Percentiles rank a stretch among this genome's conserved stretches.
These are phyloP conservation scores for Trichoderma citrinoviride DNA, from an alignment of 2,329 filamentous ascomycete species.

Conservation along the genomic window DNA sequence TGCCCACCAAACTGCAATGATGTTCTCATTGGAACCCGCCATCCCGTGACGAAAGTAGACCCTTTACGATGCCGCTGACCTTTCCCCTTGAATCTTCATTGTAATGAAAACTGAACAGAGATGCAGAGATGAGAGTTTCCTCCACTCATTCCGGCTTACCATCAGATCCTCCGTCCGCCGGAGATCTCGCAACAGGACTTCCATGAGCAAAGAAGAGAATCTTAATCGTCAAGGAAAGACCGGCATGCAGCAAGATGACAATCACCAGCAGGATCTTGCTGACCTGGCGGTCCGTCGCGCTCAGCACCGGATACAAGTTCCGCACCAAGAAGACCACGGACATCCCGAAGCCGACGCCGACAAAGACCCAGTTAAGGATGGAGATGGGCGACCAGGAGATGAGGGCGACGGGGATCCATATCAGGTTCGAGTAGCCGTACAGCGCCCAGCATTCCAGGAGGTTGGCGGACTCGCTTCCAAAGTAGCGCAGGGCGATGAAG, in stretches of 20 bases:
- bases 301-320: conserved; percentile 88
- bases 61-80: not conserved
- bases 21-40: not conserved
- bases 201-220: conserved; percentile 90
- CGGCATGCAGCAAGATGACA: conserved; percentile 82
- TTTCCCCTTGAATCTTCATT: not conserved
- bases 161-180: conserved; percentile 29
- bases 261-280: conserved; percentile 83
- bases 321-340: conserved; percentile 81
- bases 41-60: not conserved
- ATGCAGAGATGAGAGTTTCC: no score
- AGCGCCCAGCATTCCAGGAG: conserved; percentile 92
- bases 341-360: conserved; percentile 78
- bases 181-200: conserved; percentile 50
- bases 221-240: conserved; percentile 91
- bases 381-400: conserved; percentile 86
- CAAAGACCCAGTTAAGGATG: conserved; percentile 90
- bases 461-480: conserved; percentile 89
- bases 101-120: not conserved
- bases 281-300: conserved; percentile 86
- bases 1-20: conserved; percentile 18
- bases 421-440: conserved; percentile 93
- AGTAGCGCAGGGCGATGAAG: conserved; percentile 90
- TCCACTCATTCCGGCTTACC: conserved; percentile 19
- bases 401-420: conserved; percentile 93